Percentiles rank a stretch among this genome's conserved stretches.
Evolutionary conservation across 2,329 filamentous ascomycete species (phyloP).

Genomic region (Tolypocladium cylindrosporum): DNA sequence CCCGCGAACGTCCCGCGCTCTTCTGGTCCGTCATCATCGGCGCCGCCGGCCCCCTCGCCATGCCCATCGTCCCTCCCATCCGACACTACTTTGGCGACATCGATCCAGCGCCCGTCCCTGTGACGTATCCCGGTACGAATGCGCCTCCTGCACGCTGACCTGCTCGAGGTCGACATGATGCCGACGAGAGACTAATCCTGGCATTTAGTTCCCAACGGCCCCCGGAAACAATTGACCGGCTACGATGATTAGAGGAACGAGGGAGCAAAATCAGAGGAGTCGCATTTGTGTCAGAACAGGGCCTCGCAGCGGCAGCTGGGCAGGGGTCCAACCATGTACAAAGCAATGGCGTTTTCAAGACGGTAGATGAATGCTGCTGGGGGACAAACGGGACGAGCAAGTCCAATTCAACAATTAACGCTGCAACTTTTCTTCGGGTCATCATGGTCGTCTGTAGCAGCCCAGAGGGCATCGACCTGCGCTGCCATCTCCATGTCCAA

Average conservation of each 20-base stretch:
- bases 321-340: constrained; percentile 2
- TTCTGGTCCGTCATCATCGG: constrained; percentile 81
- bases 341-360: constrained; percentile 4
- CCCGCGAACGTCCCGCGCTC: constrained; percentile 79
- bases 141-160: background rate
- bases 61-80: constrained; percentile 65
- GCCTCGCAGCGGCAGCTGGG: background rate
- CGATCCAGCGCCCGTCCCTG: constrained; percentile 61
- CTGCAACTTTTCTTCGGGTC: background rate
- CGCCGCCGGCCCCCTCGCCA: constrained; percentile 56
- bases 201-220: constrained; percentile 42
- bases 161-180: background rate
- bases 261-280: background rate
- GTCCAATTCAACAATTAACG: background rate
- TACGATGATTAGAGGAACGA: constrained; percentile 42
- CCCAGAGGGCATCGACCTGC: background rate
- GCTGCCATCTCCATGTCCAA: background rate
- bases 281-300: background rate
- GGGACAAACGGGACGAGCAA: background rate
- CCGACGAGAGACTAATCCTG: background rate
- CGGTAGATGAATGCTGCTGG: background rate
- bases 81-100: constrained; percentile 64
- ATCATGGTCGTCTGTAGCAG: background rate
- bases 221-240: constrained; percentile 48
- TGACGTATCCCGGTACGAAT: constrained; percentile 84